A percentile compares a stretch with the other conserved stretches of the same genome.
Conservation (phyloP, 2,329 filamentous ascomycete species). For the Hymenoscyphus occultus region DNA sequence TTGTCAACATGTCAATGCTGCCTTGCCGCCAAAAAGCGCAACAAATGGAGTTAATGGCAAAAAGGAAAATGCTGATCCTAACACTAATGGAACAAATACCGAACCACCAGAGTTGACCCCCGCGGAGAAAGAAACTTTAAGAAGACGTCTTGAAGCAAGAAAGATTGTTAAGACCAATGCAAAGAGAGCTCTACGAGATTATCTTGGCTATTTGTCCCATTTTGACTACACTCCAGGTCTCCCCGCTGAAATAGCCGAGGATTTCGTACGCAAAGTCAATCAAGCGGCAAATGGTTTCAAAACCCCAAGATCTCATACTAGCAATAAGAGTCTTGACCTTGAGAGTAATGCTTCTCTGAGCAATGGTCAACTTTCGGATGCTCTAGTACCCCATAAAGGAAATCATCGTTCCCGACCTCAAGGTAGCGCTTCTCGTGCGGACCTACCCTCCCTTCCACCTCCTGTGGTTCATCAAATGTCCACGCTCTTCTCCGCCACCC, state of each 20-base stretch:
- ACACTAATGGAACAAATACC: slow-evolving; percentile 16
- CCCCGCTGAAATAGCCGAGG: slow-evolving; percentile 38
- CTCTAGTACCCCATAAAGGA: slow-evolving; percentile 44
- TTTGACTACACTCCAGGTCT: slow-evolving; percentile 71
- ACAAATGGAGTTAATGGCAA: slow-evolving; percentile 27
- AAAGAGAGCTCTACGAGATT: slow-evolving; percentile 73
- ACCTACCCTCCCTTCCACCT: slow-evolving; percentile 46
- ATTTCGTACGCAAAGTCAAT: slow-evolving; percentile 56
- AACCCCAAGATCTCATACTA: slow-evolving; percentile 39
- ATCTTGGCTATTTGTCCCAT: slow-evolving; percentile 65
- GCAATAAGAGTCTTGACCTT: slow-evolving; percentile 29
- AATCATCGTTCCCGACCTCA: slow-evolving; percentile 34
- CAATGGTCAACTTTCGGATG: slow-evolving; percentile 39
- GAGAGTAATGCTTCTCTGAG: slow-evolving; percentile 35
- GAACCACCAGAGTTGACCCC: slow-evolving; percentile 37
- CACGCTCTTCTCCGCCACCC: slow-evolving; percentile 67
- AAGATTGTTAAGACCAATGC: slow-evolving; percentile 71
- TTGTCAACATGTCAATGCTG: slow-evolving; percentile 58
- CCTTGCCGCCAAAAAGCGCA: slow-evolving; percentile 42
- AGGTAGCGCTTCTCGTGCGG: slow-evolving; percentile 27
- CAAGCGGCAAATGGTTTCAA: slow-evolving; percentile 49
- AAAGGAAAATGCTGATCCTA: slow-evolving; percentile 25
- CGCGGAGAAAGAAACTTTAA: slow-evolving; percentile 45
- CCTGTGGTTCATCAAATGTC: slow-evolving; percentile 53
- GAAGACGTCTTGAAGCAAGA: slow-evolving; percentile 54